Evolutionary conservation across 2,329 filamentous ascomycete species (phyloP), one percentile per base, ranked within the genome.

Genomic region (Diaporthe nobilis): DNA sequence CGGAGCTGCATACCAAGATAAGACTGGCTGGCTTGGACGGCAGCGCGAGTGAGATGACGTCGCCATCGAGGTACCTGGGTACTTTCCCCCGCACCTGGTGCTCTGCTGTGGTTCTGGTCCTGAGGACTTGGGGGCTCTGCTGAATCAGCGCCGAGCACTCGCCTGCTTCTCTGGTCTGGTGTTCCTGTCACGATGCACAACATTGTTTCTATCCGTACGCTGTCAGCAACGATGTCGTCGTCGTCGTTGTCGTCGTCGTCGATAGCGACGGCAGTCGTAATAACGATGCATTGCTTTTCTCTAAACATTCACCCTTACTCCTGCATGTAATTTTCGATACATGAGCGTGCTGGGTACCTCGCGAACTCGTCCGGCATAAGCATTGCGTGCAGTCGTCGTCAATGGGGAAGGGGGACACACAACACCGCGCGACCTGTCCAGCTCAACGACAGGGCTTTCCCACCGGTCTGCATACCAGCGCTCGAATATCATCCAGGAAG

Each of bases 41-140:
- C 31, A 63, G 39, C 20, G 28, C n/a, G 22, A 8, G 58, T 44
- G 39, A 68, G 47, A 68, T 68, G 63, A 68, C 63, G 63, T 68
- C 63, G 63, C 63, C 63, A 4, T 31, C 4, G 8, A 17, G 2
- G 39, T 65, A 47, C 39, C 25, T 7, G 7, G 37, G n/a, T 44
- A 63, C 60, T 22, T 34, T 2, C 0, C 55, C 20, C 55, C 31
- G 17, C 55, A 22, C 55, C 28, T 22, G 17, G 28, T 9, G 20
- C 31, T 20, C 53, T 57, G 53, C 53, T 8, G 25, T 31, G 15
- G 55, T 22, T n/a, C 34, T 42, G 6, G 57, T 61, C 22, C 22
- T 39, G 34, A 22, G 34, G 10, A 42, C 57, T 61, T 25, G 57
- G 10, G 22, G 3, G 9, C 4, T 22, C 22, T 39, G 61, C 61